Percentiles rank a stretch among this genome's conserved stretches.
Evolutionary conservation across 345 rosid species (phyloP).

Genomic region (Salix purpurea): DNA sequence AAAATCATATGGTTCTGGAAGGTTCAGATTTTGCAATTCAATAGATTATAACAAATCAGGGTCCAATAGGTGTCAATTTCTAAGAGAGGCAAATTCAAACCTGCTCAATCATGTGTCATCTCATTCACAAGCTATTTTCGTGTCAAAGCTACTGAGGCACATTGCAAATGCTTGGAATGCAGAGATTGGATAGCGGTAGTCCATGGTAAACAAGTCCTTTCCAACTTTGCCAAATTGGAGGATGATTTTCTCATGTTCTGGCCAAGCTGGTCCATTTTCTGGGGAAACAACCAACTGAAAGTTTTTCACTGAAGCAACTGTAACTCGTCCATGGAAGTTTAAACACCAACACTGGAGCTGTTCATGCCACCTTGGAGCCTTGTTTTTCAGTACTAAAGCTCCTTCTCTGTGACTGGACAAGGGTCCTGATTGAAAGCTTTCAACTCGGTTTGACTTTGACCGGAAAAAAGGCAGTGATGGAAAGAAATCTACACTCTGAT

Average conservation of each 20-base stretch:
- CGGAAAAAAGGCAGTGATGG: conserved; percentile 24
- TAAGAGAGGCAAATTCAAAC: conserved; percentile 10
- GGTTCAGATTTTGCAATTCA: neutral
- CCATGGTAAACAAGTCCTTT: conserved; percentile 31
- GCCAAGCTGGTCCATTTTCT: conserved; percentile 15
- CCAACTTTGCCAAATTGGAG: conserved; percentile 34
- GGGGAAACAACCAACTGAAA: conserved; percentile 30
- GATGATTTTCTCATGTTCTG: conserved; percentile 27
- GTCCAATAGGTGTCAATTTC: neutral
- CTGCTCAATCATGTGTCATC: conserved; percentile 13
- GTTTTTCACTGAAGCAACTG: conserved; percentile 33
- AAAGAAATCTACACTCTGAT: conserved; percentile 13
- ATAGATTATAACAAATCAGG: neutral
- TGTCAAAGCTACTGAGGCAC: conserved; percentile 31
- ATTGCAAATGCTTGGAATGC: conserved; percentile 34
- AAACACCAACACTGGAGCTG: conserved; percentile 36
- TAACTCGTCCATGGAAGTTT: conserved; percentile 33
- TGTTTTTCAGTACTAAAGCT: conserved; percentile 20
- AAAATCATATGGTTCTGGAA: neutral
- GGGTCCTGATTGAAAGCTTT: conserved; percentile 17
- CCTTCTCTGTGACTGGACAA: conserved; percentile 20
- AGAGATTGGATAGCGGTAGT: conserved; percentile 25
- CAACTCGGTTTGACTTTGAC: conserved; percentile 19
- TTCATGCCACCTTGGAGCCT: conserved; percentile 34
- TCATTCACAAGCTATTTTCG: conserved; percentile 33